A percentile compares a stretch with the other conserved stretches of the same genome.
Conservation (phyloP, 257 asterid species). For the Penstemon newberryi region DNA sequence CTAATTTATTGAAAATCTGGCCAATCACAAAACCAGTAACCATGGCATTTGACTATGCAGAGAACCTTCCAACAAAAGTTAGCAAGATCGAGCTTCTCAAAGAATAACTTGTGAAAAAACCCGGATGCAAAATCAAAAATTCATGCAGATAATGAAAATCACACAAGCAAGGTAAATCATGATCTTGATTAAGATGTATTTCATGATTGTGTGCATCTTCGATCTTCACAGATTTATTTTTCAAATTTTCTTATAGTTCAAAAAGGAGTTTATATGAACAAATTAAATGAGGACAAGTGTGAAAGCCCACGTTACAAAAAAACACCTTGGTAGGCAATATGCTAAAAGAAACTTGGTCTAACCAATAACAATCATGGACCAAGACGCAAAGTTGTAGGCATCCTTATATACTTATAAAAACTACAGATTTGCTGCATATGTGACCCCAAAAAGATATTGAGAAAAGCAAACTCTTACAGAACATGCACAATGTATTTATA, state of each 20-base stretch:
- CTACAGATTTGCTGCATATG: too few relatives aligned
- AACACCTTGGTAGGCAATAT: too few relatives aligned
- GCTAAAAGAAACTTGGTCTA: too few relatives aligned
- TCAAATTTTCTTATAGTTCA: too few relatives aligned
- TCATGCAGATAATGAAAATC: background rate
- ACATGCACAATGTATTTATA: background rate
- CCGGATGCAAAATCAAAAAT: constrained; percentile 3
- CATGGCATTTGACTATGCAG: background rate
- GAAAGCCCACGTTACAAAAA: too few relatives aligned
- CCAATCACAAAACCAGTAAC: background rate
- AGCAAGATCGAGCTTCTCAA: background rate
- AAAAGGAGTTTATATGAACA: too few relatives aligned
- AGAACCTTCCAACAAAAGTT: background rate
- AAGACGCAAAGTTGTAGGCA: too few relatives aligned
- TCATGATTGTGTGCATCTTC: background rate
- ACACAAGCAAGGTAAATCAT: background rate
- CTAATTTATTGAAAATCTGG: background rate
- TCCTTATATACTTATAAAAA: too few relatives aligned
- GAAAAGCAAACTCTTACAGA: background rate
- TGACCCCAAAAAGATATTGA: background rate
- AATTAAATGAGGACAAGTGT: too few relatives aligned
- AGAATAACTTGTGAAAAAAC: background rate
- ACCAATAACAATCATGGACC: too few relatives aligned
- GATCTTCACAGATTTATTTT: background rate
- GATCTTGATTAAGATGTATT: background rate